Conservation (phyloP, 2,329 filamentous ascomycete genomes). For the Salinomyces thailandicus region DNA sequence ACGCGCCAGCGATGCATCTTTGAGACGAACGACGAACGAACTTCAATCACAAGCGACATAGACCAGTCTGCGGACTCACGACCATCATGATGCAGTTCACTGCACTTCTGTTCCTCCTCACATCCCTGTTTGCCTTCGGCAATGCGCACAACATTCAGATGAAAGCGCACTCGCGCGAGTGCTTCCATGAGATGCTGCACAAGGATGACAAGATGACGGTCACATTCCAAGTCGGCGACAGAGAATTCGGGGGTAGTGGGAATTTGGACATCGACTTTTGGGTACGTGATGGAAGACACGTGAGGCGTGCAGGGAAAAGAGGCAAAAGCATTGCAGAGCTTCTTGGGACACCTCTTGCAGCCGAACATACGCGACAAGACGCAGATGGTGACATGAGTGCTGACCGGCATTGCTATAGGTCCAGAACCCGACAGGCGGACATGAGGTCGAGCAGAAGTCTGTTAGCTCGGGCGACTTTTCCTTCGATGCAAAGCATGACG, state of each 20-base stretch:
- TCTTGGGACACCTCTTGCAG: neutral
- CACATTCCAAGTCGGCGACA: constrained; percentile 93
- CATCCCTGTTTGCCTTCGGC: constrained; percentile 52
- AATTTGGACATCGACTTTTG: constrained; percentile 97
- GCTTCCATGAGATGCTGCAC: constrained; percentile 91
- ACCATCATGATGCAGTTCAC: constrained; percentile 25
- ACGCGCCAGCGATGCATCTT: too few relatives aligned
- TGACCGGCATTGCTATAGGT: constrained; percentile 43
- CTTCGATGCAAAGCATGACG: constrained; percentile 75
- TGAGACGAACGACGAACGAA: too few relatives aligned
- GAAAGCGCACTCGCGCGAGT: constrained; percentile 85
- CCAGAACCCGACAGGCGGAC: constrained; percentile 62
- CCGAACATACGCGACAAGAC: neutral
- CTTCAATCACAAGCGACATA: too few relatives aligned
- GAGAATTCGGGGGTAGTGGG: constrained; percentile 87
- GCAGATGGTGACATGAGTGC: constrained; percentile 1
- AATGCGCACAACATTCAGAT: constrained; percentile 93
- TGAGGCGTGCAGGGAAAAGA: too few relatives aligned
- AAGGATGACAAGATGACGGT: constrained; percentile 97
- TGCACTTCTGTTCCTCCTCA: constrained; percentile 34
- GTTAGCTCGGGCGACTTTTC: constrained; percentile 88
- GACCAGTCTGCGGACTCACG: neutral
- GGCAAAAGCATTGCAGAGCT: neutral
- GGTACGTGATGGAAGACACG: constrained; percentile 54
- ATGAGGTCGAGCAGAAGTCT: constrained; percentile 68